Evolutionary conservation across 2,329 filamentous ascomycete species (phyloP).

Genomic region (Chaetomiaceae sp.): DNA sequence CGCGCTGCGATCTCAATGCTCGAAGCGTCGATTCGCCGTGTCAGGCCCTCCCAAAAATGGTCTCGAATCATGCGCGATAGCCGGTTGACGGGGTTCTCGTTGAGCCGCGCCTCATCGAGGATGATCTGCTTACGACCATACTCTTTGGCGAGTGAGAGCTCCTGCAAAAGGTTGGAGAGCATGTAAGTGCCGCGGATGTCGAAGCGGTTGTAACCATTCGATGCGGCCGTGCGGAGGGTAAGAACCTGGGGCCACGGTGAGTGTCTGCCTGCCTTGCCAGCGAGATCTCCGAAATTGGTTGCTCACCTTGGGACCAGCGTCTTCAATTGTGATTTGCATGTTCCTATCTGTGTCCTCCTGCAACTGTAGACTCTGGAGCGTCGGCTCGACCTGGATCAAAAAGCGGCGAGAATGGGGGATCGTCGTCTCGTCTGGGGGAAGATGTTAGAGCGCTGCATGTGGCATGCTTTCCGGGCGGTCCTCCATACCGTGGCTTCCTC

Average conservation of each 20-base stretch:
- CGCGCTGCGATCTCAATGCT: constrained; percentile 80
- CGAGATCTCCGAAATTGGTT: not conserved
- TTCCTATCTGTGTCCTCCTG: constrained; percentile 93
- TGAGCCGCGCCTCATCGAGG: constrained; percentile 83
- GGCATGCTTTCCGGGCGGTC: not conserved
- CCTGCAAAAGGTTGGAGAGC: constrained; percentile 93
- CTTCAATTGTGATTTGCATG: constrained; percentile 96
- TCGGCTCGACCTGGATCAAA: constrained; percentile 80
- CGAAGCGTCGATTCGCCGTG: constrained; percentile 81
- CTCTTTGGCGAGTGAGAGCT: constrained; percentile 87
- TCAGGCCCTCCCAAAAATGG: constrained; percentile 90
- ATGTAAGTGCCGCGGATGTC: constrained; percentile 96
- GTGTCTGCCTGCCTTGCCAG: too few species aligned
- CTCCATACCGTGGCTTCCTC: constrained; percentile 54
- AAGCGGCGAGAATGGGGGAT: constrained; percentile 67
- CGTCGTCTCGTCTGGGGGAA: constrained; percentile 62
- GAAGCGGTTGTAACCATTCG: constrained; percentile 79
- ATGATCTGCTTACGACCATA: constrained; percentile 86
- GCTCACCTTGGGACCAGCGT: constrained; percentile 80
- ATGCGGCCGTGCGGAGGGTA: constrained; percentile 77
- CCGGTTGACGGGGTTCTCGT: constrained; percentile 90
- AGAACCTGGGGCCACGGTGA: constrained; percentile 71
- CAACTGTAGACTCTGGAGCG: constrained; percentile 70
- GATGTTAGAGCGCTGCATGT: not conserved
- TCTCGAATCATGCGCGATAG: constrained; percentile 81